Evolutionary conservation across 164 flowering plant genomes (phyloP).

Genomic region (Tetrastigma voinierianum): DNA sequence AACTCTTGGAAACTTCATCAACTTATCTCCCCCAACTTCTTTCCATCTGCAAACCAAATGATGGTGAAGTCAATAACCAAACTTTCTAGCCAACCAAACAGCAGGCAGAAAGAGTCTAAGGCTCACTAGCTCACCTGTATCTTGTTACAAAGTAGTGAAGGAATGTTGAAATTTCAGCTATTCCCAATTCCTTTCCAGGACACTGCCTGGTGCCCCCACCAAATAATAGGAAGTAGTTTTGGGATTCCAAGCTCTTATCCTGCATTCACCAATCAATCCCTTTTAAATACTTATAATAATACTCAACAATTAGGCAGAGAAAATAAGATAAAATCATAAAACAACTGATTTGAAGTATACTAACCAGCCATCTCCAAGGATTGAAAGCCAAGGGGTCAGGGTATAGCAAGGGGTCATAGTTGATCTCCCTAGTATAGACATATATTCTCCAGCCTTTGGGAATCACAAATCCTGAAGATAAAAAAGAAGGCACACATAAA

Average conservation of each 20-base stretch:
- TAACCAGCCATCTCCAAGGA: constrained; percentile 86
- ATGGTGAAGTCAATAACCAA: not conserved
- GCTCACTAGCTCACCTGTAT: constrained; percentile 51
- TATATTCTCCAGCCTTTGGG: constrained; percentile 80
- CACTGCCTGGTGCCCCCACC: constrained; percentile 87
- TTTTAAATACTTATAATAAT: constrained; percentile 6
- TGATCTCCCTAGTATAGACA: constrained; percentile 68
- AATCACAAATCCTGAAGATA: constrained; percentile 51
- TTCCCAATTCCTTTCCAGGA: constrained; percentile 91
- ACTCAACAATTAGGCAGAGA: not conserved
- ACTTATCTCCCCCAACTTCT: constrained; percentile 52
- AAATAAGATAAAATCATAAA: not conserved
- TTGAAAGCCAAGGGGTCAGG: constrained; percentile 60
- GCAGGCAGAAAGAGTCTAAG: not conserved
- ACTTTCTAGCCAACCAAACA: constrained; percentile 2
- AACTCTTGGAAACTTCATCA: constrained; percentile 61
- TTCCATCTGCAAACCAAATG: constrained; percentile 42
- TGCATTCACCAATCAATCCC: constrained; percentile 27
- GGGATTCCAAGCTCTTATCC: constrained; percentile 66
- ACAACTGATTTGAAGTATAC: not conserved
- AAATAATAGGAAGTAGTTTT: constrained; percentile 56
- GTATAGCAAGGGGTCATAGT: constrained; percentile 53
- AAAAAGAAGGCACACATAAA: not conserved
- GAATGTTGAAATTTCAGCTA: constrained; percentile 67
- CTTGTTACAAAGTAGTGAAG: constrained; percentile 83